phyloP scores from a whole-genome alignment of 179 eudicot species.

The Beta lomatogona region DNA sequence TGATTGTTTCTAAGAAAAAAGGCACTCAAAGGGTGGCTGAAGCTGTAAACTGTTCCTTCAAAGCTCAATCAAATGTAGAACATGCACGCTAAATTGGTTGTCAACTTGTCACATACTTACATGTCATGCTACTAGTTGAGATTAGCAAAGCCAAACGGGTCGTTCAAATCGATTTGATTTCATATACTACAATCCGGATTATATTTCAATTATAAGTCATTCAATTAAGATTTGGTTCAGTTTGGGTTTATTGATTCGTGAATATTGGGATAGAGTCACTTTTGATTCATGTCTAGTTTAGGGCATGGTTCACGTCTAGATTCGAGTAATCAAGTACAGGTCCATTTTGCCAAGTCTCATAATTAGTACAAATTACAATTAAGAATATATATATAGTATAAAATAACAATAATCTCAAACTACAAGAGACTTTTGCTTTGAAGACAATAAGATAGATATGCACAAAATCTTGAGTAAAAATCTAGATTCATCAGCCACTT shows the following conservation, averaged over 20 bases:
- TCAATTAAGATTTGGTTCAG: background rate
- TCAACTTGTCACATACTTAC: constrained; percentile 19
- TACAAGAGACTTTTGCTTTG: background rate
- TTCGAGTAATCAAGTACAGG: background rate
- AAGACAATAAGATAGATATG: background rate
- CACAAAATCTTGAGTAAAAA: background rate
- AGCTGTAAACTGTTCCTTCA: constrained; percentile 14
- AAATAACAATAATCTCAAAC: background rate
- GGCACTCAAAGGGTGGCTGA: constrained; percentile 14
- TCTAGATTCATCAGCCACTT: background rate
- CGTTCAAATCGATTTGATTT: no score
- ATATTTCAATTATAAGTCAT: background rate
- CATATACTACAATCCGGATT: no score
- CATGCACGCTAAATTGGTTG: constrained; percentile 11
- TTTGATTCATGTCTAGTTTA: background rate
- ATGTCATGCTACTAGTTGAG: background rate
- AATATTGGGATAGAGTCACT: background rate
- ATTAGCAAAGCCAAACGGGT: background rate
- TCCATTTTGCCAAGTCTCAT: background rate
- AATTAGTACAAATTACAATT: background rate
- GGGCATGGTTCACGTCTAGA: background rate
- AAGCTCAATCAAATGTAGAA: constrained; percentile 22
- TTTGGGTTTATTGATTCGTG: background rate
- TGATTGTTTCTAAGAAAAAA: constrained; percentile 28
- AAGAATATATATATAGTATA: background rate